These are phyloP conservation scores for Annulohypoxylon nitens DNA, from an alignment of 495 filamentous ascomycete species.

Conservation along the genomic window DNA sequence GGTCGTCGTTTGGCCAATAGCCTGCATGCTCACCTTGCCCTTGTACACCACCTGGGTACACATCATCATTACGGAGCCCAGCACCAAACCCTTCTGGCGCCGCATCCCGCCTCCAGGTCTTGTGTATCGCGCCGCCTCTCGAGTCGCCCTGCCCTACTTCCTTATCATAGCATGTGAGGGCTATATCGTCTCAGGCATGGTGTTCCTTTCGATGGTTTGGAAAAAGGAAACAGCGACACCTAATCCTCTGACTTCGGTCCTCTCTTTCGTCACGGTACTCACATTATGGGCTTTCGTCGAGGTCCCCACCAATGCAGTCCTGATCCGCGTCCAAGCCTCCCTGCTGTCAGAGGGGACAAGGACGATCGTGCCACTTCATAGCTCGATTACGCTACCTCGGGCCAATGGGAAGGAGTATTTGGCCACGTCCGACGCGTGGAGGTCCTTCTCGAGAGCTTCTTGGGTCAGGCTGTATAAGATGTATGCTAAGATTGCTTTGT, in stretches of 20 bases:
- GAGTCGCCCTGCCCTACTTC: constrained; percentile 12
- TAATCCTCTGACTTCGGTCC: background rate
- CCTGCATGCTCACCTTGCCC: constrained; percentile 22
- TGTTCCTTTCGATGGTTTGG: background rate
- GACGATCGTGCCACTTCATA: constrained; percentile 42
- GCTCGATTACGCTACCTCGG: constrained; percentile 26
- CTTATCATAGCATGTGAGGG: background rate
- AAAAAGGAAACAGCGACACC: no score
- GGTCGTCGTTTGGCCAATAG: background rate
- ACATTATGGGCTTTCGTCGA: background rate
- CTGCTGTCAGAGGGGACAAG: constrained; percentile 44
- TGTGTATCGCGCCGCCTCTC: constrained; percentile 23
- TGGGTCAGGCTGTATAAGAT: constrained; percentile 69
- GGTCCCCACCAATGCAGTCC: constrained; percentile 30
- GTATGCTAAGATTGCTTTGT: constrained; percentile 60
- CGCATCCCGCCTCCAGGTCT: constrained; percentile 27
- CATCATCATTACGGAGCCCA: constrained; percentile 31
- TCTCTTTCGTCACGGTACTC: background rate
- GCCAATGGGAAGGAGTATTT: constrained; percentile 64
- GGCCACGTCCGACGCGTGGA: constrained; percentile 73
- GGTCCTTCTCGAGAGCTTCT: constrained; percentile 69
- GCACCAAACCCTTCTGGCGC: constrained; percentile 16
- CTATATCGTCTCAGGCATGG: background rate
- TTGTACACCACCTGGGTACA: constrained; percentile 34
- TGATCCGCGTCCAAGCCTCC: constrained; percentile 46